Evolutionary conservation across 1,139 yeast species (phyloP).

Genomic region (Maudiozyma humilis): DNA sequence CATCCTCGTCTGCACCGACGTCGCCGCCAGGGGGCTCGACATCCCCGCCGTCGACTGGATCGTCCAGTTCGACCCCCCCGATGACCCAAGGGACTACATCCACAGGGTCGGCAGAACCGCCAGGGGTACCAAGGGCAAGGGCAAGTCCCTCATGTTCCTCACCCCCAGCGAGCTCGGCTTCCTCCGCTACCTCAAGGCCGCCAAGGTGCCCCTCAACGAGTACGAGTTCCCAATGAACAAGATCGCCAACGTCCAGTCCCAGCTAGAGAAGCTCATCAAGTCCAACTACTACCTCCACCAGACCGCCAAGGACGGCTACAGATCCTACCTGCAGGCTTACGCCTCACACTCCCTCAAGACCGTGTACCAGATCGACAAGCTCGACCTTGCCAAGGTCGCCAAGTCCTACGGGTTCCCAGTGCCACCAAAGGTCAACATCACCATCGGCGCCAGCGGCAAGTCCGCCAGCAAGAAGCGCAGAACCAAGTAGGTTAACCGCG

Average conservation of each 20-base stretch:
- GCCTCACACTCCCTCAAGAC: conserved; percentile 94
- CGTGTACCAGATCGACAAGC: conserved; percentile 89
- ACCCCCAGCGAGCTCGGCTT: conserved; percentile 93
- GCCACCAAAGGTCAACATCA: conserved; percentile 94
- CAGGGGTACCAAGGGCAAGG: conserved; percentile 85
- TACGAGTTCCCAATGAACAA: conserved; percentile 90
- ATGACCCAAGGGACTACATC: conserved; percentile 96
- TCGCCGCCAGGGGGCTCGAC: conserved; percentile 96
- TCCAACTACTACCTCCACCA: conserved; percentile 91
- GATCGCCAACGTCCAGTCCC: conserved; percentile 92
- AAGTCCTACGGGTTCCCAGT: conserved; percentile 89
- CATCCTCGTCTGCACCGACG: conserved; percentile 88
- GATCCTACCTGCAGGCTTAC: conserved; percentile 93
- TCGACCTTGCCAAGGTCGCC: conserved; percentile 90
- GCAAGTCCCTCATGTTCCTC: conserved; percentile 89
- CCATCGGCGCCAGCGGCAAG: conserved; percentile 88
- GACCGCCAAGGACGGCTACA: conserved; percentile 94
- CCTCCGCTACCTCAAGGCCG: conserved; percentile 86
- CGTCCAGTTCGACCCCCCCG: conserved; percentile 95
- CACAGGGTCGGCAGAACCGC: conserved; percentile 99
- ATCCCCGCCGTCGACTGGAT: conserved; percentile 98
- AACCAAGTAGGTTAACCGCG: conserved; percentile 12
- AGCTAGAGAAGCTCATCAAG: conserved; percentile 80
- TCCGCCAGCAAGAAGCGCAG: conserved; percentile 32
- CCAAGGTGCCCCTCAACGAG: conserved; percentile 94